phyloP scores from a whole-genome alignment of 208 protist genomes.

The Leishmania martiniquensis region DNA sequence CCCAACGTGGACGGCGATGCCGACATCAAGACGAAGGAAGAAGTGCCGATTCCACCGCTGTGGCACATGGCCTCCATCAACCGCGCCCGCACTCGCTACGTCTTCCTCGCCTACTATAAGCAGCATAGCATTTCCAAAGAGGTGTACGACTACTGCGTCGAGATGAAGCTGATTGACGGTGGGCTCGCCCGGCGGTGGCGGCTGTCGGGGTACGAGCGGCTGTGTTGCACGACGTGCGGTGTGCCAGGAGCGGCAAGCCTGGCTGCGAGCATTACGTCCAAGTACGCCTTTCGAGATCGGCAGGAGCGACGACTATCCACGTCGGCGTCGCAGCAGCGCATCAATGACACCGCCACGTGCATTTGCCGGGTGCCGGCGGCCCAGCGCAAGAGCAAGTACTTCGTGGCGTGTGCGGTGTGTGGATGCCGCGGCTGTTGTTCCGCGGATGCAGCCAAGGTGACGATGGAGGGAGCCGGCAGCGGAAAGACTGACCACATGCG shows the following conservation, averaged over 20 bases:
- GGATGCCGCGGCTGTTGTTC: slow-evolving; percentile 82
- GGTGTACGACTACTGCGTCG: slow-evolving; percentile 85
- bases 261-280: slow-evolving; percentile 48
- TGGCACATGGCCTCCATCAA: slow-evolving; percentile 87
- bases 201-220: slow-evolving; percentile 81
- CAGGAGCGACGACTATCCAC: slow-evolving; percentile 37
- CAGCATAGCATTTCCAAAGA: slow-evolving; percentile 56
- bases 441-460: slow-evolving; percentile 32
- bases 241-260: slow-evolving; percentile 70
- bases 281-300: slow-evolving; percentile 63
- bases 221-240: slow-evolving; percentile 85
- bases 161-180: slow-evolving; percentile 87
- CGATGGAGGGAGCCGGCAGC: background rate
- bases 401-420: slow-evolving; percentile 77
- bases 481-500: background rate
- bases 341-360: slow-evolving; percentile 40
- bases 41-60: slow-evolving; percentile 55
- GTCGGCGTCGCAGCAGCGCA: background rate
- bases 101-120: slow-evolving; percentile 66
- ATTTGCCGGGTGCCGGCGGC: slow-evolving; percentile 80
- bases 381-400: slow-evolving; percentile 56
- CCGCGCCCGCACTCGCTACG: slow-evolving; percentile 78
- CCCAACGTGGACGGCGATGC: background rate
- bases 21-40: slow-evolving; percentile 6
- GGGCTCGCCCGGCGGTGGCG: slow-evolving; percentile 77